Percentiles rank a stretch among this genome's conserved stretches.
Evolutionary conservation across 768 basidiomycete genomes (phyloP).

Genomic region (Suillus subaureus): DNA sequence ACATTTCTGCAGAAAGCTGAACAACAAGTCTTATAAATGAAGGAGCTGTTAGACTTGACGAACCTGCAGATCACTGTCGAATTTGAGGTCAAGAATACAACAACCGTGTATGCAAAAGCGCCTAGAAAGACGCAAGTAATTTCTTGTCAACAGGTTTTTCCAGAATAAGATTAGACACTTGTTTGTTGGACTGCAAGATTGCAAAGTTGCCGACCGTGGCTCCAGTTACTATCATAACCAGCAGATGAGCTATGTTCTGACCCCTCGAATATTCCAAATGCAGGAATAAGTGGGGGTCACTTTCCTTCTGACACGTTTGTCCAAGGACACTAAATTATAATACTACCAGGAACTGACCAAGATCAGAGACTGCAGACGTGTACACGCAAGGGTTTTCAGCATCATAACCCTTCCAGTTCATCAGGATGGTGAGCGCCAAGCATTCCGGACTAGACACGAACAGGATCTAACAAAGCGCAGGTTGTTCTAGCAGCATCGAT

Average conservation of each 20-base stretch:
- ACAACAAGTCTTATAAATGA: neutral
- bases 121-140: neutral
- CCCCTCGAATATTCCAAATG: neutral
- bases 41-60: neutral
- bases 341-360: neutral
- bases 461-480: slow-evolving; percentile 38
- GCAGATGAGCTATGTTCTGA: neutral
- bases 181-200: neutral
- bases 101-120: neutral
- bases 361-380: neutral
- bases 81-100: neutral
- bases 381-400: neutral
- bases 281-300: neutral
- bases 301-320: neutral
- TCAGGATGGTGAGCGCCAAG: neutral
- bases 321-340: neutral
- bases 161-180: neutral
- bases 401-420: neutral
- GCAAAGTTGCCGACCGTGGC: too few relatives aligned
- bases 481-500: slow-evolving; percentile 94
- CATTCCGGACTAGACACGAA: neutral
- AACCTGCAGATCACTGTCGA: neutral
- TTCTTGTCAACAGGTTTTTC: neutral
- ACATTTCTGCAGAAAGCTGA: neutral
- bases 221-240: too few relatives aligned